A percentile compares a stretch with the other conserved stretches of the same genome.
Evolutionary conservation across 805 yeast species (phyloP).

Genomic region (Zygotorulaspora chibaensis): DNA sequence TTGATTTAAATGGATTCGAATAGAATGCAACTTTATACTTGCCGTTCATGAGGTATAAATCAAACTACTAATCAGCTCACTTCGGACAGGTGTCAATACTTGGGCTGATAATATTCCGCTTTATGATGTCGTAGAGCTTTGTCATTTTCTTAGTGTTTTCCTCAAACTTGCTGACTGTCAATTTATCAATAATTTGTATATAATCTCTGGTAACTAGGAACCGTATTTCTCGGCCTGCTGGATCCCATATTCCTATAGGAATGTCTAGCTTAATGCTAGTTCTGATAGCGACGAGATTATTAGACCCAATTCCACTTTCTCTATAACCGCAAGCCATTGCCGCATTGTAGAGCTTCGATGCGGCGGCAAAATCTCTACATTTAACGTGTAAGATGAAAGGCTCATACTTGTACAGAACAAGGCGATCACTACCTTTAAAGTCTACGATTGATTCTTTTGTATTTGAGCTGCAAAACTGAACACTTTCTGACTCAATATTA

Average conservation of each 20-base stretch:
- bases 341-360: conserved; percentile 56
- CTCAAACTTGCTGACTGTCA: conserved; percentile 58
- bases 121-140: conserved; percentile 43
- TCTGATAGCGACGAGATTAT: conserved; percentile 72
- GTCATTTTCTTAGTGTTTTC: conserved; percentile 61
- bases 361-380: conserved; percentile 57
- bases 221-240: conserved; percentile 28
- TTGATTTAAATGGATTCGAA: too few relatives aligned
- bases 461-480: conserved; percentile 16
- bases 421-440: conserved; percentile 39
- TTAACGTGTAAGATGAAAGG: conserved; percentile 82
- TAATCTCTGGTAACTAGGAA: conserved; percentile 51
- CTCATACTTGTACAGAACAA: conserved; percentile 72
- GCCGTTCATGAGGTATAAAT: too few relatives aligned
- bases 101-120: conserved; percentile 25
- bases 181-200: conserved; percentile 45
- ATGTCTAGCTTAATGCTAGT: conserved; percentile 63
- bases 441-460: conserved; percentile 1
- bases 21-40: too few relatives aligned
- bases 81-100: too few relatives aligned
- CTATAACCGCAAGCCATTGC: conserved; percentile 86
- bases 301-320: conserved; percentile 81
- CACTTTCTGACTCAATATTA: conserved; percentile 18
- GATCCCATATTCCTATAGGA: conserved; percentile 61
- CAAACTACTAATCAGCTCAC: too few relatives aligned